phyloP scores from a whole-genome alignment of 2,329 filamentous ascomycete genomes.

The Incumbomyces delicatus region DNA sequence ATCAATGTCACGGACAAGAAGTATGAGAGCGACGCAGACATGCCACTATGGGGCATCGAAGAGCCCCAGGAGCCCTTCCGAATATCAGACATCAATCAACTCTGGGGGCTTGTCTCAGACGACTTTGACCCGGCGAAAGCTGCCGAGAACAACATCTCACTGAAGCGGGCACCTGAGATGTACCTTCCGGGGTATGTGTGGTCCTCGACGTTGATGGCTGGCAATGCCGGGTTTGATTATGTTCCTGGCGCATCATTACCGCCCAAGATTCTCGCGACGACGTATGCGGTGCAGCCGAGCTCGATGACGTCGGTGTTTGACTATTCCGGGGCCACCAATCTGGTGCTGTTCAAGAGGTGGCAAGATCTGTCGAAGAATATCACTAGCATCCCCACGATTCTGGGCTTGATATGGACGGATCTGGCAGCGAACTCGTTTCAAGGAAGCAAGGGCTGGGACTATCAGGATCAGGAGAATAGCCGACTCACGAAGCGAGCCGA shows the following conservation, averaged over 20 bases:
- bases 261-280: slow-evolving; percentile 14
- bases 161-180: slow-evolving; percentile 22
- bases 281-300: slow-evolving; percentile 11
- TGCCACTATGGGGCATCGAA: slow-evolving; percentile 31
- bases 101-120: slow-evolving; percentile 32
- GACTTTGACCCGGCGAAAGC: slow-evolving; percentile 20
- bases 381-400: slow-evolving; percentile 25
- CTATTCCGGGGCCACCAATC: slow-evolving; percentile 29
- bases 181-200: slow-evolving; percentile 12
- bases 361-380: slow-evolving; percentile 27
- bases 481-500: background rate
- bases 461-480: too few relatives aligned
- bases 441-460: background rate
- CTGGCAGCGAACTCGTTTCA: slow-evolving; percentile 27
- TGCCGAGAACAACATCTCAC: slow-evolving; percentile 25
- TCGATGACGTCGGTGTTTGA: slow-evolving; percentile 26
- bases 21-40: slow-evolving; percentile 25
- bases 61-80: slow-evolving; percentile 21
- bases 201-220: background rate
- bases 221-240: slow-evolving; percentile 22
- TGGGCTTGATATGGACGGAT: slow-evolving; percentile 40
- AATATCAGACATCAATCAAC: slow-evolving; percentile 20
- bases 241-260: slow-evolving; percentile 30
- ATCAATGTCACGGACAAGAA: slow-evolving; percentile 28
- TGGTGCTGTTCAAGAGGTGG: slow-evolving; percentile 35